Percentiles rank a stretch among this genome's conserved stretches.
phyloP scores from a whole-genome alignment of 345 rosid genomes.

The Aquilaria malaccensis region DNA sequence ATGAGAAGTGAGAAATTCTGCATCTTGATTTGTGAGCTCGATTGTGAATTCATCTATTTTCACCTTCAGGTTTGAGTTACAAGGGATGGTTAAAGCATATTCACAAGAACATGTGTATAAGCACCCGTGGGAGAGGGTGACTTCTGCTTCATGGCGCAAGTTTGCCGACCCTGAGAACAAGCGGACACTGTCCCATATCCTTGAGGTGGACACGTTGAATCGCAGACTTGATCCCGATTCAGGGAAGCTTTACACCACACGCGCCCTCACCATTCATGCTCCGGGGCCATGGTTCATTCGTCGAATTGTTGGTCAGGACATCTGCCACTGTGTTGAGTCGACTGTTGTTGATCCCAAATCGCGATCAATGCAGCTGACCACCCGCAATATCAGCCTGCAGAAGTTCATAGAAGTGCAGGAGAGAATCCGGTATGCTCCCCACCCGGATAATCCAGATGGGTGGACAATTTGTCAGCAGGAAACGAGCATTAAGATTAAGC shows the following conservation, averaged over 20 bases:
- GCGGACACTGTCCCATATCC: conserved; percentile 68
- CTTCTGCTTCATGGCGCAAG: conserved; percentile 98
- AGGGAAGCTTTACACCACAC: conserved; percentile 85
- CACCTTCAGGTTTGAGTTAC: background rate
- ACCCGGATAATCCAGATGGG: conserved; percentile 68
- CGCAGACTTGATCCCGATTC: conserved; percentile 47
- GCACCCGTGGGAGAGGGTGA: conserved; percentile 98
- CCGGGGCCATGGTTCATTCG: conserved; percentile 96
- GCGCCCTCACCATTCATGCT: conserved; percentile 76
- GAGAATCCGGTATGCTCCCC: conserved; percentile 76
- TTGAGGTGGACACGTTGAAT: conserved; percentile 83
- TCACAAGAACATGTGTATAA: conserved; percentile 82
- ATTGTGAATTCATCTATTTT: conserved; percentile 2
- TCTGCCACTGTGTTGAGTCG: conserved; percentile 86
- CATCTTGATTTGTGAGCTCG: conserved; percentile 3
- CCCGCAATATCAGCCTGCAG: conserved; percentile 78
- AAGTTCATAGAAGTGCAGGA: conserved; percentile 93
- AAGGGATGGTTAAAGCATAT: conserved; percentile 70
- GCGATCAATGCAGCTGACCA: conserved; percentile 80
- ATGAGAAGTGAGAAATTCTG: background rate
- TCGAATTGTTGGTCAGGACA: conserved; percentile 82
- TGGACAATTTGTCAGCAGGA: conserved; percentile 89
- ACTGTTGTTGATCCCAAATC: conserved; percentile 78
- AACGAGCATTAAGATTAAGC: conserved; percentile 84
- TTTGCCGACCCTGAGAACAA: conserved; percentile 91